phyloP scores from a whole-genome alignment of 2,329 filamentous ascomycete species.

The Zymoseptoria crescenta region DNA sequence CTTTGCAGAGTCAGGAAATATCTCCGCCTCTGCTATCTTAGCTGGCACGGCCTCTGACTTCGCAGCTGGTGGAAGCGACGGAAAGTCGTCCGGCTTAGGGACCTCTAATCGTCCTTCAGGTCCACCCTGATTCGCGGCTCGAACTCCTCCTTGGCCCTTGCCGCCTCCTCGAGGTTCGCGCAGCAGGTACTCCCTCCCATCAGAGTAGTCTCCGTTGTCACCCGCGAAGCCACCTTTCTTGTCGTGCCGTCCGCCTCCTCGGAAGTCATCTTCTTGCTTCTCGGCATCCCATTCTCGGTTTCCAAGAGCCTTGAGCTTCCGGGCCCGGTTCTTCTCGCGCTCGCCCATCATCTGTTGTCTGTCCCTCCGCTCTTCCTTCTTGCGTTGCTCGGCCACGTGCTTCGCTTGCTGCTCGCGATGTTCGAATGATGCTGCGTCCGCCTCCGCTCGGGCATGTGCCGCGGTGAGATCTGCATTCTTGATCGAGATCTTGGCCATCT shows the following conservation, averaged over 20 bases:
- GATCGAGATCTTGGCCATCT: constrained; percentile 54
- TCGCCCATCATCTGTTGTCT: constrained; percentile 55
- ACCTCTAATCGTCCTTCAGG: constrained; percentile 15
- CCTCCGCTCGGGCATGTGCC: constrained; percentile 58
- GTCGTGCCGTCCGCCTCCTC: constrained; percentile 20
- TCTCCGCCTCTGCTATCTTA: constrained; percentile 1
- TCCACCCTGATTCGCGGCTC: constrained; percentile 5
- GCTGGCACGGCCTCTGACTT: constrained; percentile 1
- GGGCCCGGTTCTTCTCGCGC: constrained; percentile 51
- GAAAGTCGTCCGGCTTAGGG: constrained; percentile 40
- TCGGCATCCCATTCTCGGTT: constrained; percentile 57
- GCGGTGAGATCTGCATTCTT: constrained; percentile 53
- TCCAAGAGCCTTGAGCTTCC: constrained; percentile 51
- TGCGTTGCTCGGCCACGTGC: constrained; percentile 38
- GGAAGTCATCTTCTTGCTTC: constrained; percentile 50
- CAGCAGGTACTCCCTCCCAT: constrained; percentile 29
- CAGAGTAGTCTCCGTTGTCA: constrained; percentile 26
- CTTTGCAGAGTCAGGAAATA: constrained; percentile 3
- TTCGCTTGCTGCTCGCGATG: constrained; percentile 54
- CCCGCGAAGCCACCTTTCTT: constrained; percentile 22
- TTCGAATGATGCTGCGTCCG: constrained; percentile 57
- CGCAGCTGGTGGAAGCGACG: constrained; percentile 32
- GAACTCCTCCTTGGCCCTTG: constrained; percentile 7
- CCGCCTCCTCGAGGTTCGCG: constrained; percentile 20
- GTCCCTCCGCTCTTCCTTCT: constrained; percentile 45